Percentiles rank a stretch among this genome's conserved stretches.
These are phyloP conservation scores for Nephromyces sp. DNA, from an alignment of 169 alveolate genomes.

Conservation along the genomic window DNA sequence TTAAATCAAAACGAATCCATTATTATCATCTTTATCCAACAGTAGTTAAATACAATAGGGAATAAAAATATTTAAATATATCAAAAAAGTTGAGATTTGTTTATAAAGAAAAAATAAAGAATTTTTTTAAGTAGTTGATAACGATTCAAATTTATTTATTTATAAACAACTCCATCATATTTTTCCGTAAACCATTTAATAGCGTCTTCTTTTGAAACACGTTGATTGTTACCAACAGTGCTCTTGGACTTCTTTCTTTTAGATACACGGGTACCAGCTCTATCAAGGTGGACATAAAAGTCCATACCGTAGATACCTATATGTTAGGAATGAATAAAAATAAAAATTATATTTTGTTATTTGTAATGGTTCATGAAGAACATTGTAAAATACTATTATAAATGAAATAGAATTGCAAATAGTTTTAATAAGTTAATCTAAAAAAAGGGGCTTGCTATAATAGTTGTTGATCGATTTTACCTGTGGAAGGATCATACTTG, in stretches of 20 bases:
- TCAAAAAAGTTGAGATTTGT: no score
- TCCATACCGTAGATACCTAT: constrained; percentile 99
- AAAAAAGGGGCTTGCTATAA: background rate
- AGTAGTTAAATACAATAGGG: no score
- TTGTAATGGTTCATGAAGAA: background rate
- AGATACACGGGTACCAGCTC: constrained; percentile 96
- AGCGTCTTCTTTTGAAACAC: constrained; percentile 84
- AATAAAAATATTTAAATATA: no score
- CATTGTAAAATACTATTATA: background rate
- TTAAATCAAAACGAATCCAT: no score
- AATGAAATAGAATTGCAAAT: background rate
- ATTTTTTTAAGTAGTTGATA: no score
- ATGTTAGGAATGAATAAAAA: background rate
- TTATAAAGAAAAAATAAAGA: no score
- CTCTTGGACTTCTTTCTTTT: constrained; percentile 82
- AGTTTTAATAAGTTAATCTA: background rate
- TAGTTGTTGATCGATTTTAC: constrained; percentile 21
- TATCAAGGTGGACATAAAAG: constrained; percentile 93
- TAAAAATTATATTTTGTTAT: background rate
- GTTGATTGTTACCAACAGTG: constrained; percentile 85
- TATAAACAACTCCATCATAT: constrained; percentile 92
- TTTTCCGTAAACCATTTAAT: constrained; percentile 78
- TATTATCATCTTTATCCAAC: no score
- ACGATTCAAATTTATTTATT: no score
- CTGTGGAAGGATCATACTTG: constrained; percentile 98